Evolutionary conservation across 139 green algal genomes (phyloP), one percentile per base, ranked within the genome.

Genomic region (Closterium sp.): DNA sequence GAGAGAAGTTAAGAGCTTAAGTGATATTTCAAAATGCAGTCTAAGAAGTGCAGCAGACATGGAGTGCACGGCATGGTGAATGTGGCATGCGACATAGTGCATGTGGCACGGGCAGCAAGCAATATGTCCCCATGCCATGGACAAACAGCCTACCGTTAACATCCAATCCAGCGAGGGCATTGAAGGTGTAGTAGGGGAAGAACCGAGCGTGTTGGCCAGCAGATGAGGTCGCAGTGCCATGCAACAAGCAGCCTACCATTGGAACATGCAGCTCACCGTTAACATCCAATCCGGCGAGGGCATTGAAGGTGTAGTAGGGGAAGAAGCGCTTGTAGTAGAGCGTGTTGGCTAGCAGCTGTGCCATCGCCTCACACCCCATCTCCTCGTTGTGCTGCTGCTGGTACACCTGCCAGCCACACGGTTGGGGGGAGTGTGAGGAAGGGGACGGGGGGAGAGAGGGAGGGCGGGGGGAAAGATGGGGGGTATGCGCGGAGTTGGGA

Each of bases 111-210:
- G 34, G 27, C 84, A 87, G 34, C 34, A 42, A 42, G n/a, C n/a
- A n/a, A n/a, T n/a, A n/a, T n/a, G n/a, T n/a, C n/a, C n/a, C n/a
- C n/a, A n/a, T n/a, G n/a, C n/a, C n/a, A n/a, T n/a, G n/a, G n/a
- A n/a, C n/a, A n/a, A n/a, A n/a, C 3, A 38, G 32, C 85, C 30
- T 31, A 98, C 97, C 98, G 87, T 99, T 88, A 13, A 96, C 95
- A 93, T 99, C 98, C 30, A 99, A 95, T 27, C 98, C 98, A 0
- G 95, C 97, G 27, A 96, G 95, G n/a, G 99, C 93, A 96, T 99
- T 99, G 94, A 98, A 99, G 22, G 98, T 99, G 97, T 99, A 99
- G 95, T 98, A 99, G 7, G 98, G 98, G 94, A 99, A 99, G 97
- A 99, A 99, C 96, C 96, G 19, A 96, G 91, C 89, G 98, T 99